These are phyloP conservation scores for Diospyros kaki DNA, from an alignment of 148 eudicot genomes.

Conservation along the genomic window DNA sequence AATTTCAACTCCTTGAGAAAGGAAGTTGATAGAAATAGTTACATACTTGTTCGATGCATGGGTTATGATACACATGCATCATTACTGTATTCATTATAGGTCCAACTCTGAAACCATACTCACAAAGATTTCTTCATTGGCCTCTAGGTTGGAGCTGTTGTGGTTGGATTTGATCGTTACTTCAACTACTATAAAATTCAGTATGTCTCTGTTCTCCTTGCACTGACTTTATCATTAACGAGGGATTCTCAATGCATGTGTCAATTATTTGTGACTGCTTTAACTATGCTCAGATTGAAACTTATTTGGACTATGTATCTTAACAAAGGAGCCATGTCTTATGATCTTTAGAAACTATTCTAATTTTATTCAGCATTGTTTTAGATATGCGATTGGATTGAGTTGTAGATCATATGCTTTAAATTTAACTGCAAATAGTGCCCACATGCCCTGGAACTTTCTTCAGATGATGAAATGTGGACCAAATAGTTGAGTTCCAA, in stretches of 20 bases:
- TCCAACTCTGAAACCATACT: background rate
- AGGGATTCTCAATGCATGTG: background rate
- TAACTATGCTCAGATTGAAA: background rate
- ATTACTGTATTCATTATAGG: background rate
- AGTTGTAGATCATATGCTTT: too few relatives aligned
- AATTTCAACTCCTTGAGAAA: background rate
- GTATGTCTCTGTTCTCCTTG: constrained; percentile 42
- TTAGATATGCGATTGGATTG: too few relatives aligned
- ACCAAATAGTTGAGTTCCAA: too few relatives aligned
- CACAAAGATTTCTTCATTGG: constrained; percentile 6
- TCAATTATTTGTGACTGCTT: background rate
- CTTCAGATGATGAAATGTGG: too few relatives aligned
- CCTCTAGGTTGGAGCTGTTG: constrained; percentile 93
- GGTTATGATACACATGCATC: background rate
- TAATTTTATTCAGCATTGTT: background rate
- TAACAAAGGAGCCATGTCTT: background rate
- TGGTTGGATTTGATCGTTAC: constrained; percentile 96
- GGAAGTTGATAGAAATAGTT: constrained; percentile 6
- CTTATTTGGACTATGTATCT: background rate
- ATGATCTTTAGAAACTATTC: background rate
- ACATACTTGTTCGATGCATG: background rate
- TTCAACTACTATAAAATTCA: constrained; percentile 93
- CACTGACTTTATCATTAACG: background rate
- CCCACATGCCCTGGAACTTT: too few relatives aligned
- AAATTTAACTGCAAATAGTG: too few relatives aligned